Percentiles rank a stretch among this genome's conserved stretches.
Conservation (phyloP, 2,329 filamentous ascomycete species). For the Paecilomyces sp. region DNA sequence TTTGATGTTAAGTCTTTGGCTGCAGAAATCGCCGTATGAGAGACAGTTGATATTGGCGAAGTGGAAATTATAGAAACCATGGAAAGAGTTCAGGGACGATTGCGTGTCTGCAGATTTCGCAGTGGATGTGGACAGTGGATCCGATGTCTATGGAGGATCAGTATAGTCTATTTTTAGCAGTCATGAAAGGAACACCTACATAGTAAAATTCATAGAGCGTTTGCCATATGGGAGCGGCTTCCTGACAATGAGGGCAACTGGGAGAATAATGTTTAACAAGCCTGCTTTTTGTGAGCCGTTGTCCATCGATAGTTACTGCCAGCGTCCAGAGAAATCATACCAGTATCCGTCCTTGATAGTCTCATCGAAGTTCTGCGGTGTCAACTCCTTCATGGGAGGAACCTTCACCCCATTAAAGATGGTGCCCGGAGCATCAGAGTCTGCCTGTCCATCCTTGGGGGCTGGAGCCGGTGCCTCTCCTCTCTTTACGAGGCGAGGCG, state of each 20-base stretch:
- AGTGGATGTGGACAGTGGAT: constrained; percentile 52
- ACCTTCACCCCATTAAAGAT: constrained; percentile 47
- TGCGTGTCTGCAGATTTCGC: constrained; percentile 44
- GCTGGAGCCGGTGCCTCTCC: constrained; percentile 6
- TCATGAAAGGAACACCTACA: constrained; percentile 19
- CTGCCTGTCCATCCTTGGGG: constrained; percentile 5
- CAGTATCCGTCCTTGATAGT: constrained; percentile 47
- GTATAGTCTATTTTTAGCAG: constrained; percentile 2
- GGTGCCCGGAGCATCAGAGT: constrained; percentile 24
- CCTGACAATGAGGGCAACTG: constrained; percentile 62
- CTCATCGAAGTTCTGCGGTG: constrained; percentile 41
- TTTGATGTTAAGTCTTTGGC: constrained; percentile 52
- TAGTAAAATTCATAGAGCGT: constrained; percentile 91
- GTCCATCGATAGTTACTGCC: not conserved
- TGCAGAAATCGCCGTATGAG: constrained; percentile 72
- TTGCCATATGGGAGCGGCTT: constrained; percentile 78
- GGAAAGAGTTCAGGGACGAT: constrained; percentile 58
- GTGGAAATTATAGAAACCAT: constrained; percentile 78
- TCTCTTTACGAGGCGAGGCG: constrained; percentile 21
- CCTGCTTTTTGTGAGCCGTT: constrained; percentile 22
- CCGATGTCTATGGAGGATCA: constrained; percentile 57
- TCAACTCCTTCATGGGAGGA: constrained; percentile 43
- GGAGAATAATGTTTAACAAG: constrained; percentile 49
- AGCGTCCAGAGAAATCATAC: constrained; percentile 23
- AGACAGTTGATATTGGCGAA: constrained; percentile 84